Evolutionary conservation across 192 early-diverging fungal genomes (phyloP), one percentile per base, ranked within the genome.

Genomic region (Mortierella antarctica): DNA sequence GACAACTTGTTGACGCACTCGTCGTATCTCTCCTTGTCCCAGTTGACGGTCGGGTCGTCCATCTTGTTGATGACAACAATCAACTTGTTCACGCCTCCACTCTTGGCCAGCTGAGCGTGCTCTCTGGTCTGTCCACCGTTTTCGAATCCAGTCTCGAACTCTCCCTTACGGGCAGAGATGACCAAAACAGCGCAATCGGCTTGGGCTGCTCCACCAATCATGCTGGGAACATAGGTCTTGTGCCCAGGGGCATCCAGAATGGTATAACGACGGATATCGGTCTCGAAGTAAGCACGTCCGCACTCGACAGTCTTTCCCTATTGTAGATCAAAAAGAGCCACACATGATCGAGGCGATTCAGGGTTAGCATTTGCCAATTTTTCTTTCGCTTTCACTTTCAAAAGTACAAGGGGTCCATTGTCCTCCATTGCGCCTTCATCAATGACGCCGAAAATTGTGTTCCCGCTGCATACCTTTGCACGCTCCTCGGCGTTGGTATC

Each of bases 101-200:
- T 98, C 90, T 98, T 99, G 66, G 93, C 96, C 80, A 99, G 81
- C 84, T 97, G 86, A 23, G 97, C 96, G 83, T 99, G 98, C 86
- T 99, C 98, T 73, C 96, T 94, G 7, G 97, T 99, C 86, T 99
- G 98, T 46, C 98, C 98, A 60, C 96, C 98, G 73, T 94, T 92
- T 73, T 99, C 98, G 70, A 99, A 99, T n/a, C 98, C 98, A 69
- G 98, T 98, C 89, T 99, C 98, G 70, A 99, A 99, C 86, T 99
- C 98, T 74, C 98, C 98, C 88, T 93, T 95, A 62, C 98, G 93
- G 10, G 98, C 98, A 56, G 97, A 98, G 60, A 99, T 96, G 40
- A 94, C 97, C 60, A 99, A 85, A 12, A 99, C 93, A 57, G 94
- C 98, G 21, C 97, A 87, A 74, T 99, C 98, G 15, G 97, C 97